These are phyloP conservation scores for Meira miltonrushii DNA, from an alignment of 1,284 basidiomycete species.

Conservation along the genomic window DNA sequence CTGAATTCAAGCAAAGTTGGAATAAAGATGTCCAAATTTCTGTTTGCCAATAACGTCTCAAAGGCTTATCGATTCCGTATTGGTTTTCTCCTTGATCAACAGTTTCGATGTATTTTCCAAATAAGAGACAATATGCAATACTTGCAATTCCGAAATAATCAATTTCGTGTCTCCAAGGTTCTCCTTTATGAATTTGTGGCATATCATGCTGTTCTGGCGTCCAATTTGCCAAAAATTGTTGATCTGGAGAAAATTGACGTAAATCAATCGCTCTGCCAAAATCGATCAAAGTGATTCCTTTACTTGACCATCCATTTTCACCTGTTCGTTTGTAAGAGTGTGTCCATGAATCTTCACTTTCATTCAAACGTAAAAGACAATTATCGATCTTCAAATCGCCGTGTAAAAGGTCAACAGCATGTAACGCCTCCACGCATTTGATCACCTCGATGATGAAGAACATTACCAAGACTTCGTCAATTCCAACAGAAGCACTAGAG, in stretches of 20 bases:
- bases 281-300: conserved; percentile 90
- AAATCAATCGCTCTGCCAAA: conserved; percentile 89
- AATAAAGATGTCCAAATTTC: conserved; percentile 81
- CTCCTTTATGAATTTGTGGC: conserved; percentile 74
- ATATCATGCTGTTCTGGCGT: conserved; percentile 71
- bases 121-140: conserved; percentile 89
- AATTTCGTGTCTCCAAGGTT: conserved; percentile 85
- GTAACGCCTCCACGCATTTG: conserved; percentile 75
- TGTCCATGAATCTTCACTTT: conserved; percentile 66
- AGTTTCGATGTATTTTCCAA: conserved; percentile 73
- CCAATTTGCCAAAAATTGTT: conserved; percentile 85
- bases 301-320: conserved; percentile 73
- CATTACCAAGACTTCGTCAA: conserved; percentile 89
- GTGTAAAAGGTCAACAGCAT: conserved; percentile 78
- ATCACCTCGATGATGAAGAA: conserved; percentile 93
- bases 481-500: conserved; percentile 43
- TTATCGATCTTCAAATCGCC: conserved; percentile 99
- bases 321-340: conserved; percentile 70
- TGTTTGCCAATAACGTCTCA: conserved; percentile 93
- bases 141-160: conserved; percentile 93
- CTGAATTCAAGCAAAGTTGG: conserved; percentile 71
- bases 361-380: conserved; percentile 82
- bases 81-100: conserved; percentile 7
- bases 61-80: conserved; percentile 58
- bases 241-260: conserved; percentile 55